A percentile compares a stretch with the other conserved stretches of the same genome.
Evolutionary conservation across 2,329 filamentous ascomycete species (phyloP).

Genomic region (Alternaria brassicae): DNA sequence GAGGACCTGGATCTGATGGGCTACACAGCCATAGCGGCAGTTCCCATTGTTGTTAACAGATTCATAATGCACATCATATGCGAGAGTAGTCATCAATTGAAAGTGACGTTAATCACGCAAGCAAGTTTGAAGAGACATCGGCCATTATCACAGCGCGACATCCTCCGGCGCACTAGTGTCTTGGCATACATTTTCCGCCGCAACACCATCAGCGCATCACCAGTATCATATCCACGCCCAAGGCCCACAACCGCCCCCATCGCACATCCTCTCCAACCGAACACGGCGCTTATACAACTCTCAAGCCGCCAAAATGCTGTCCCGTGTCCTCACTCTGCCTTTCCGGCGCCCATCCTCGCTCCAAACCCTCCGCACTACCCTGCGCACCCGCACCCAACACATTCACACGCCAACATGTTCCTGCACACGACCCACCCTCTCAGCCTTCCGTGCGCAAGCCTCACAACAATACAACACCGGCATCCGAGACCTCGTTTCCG

Average conservation of each 20-base stretch:
- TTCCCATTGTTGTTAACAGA: too few relatives aligned
- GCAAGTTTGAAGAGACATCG: neutral
- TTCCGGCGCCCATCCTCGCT: constrained; percentile 33
- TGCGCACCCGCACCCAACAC: constrained; percentile 21
- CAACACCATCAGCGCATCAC: neutral
- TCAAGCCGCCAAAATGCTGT: constrained; percentile 38
- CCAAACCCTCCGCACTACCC: constrained; percentile 11
- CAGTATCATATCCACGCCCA: neutral
- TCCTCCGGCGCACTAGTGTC: neutral
- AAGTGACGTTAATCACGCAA: too few relatives aligned
- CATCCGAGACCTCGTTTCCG: constrained; percentile 15
- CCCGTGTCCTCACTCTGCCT: constrained; percentile 43
- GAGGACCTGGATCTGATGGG: neutral
- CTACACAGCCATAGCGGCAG: neutral
- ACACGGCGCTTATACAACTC: neutral
- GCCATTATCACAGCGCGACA: neutral
- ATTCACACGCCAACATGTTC: constrained; percentile 27
- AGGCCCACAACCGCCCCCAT: neutral
- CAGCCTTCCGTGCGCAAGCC: neutral
- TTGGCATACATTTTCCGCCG: constrained; percentile 19
- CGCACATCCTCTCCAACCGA: neutral
- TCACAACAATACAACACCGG: neutral
- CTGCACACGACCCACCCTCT: constrained; percentile 25
- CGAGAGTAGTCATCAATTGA: too few relatives aligned
- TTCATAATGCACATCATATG: neutral